Base-by-base conservation (phyloP, 192 early-diverging fungal genomes). In the Mortierella claussenii region DNA sequence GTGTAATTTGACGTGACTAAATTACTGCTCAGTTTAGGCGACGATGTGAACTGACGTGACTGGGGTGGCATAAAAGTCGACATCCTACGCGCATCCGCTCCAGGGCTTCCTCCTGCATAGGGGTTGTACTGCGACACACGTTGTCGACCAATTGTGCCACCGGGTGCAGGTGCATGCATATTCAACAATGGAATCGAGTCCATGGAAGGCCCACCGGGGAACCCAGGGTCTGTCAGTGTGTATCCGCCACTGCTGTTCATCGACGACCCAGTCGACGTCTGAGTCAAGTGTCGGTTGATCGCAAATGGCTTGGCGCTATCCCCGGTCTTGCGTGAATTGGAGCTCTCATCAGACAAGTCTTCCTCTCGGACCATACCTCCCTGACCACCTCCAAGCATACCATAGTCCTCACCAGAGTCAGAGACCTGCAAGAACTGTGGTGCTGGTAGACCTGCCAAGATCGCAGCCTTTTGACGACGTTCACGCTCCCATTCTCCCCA, bases 401-500 rank as follows among this genome's bases (percentile, higher is more conserved):
- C 50, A n/a, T 56, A 36, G 30, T 76, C 73, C 44, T 76, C 73
- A 20, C 73, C 64, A 17, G 65, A 76, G 45, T 76, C 73, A 20
- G 73, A 67, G 24, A 67, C 69, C 44, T 42, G 34, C 24, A 68
- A 23, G 61, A 80, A 80, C 24, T 74, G 65, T 48, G 79, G 79
- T 17, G 70, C 46, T 9, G 79, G 44, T 31, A 92, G 45, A 6
- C 79, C 79, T 43, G 69, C 65, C 43, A 68, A 50, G 62, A 85
- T 89, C 82, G 57, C 84, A 0, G 73, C 73, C 59, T 67, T 76
- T 21, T 66, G 65, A 13, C 73, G 73, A 28, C 73, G 82, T 57
- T 80, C 75, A 18, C 68, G 69, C 45, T 80, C 83, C 59, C 76
- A 93, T 65, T 91, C 89, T 53, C 84, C 85, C 88, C 88, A 94